Conservation (phyloP, 129 eudicot species). For the sunflower (Helianthus annuus) region DNA sequence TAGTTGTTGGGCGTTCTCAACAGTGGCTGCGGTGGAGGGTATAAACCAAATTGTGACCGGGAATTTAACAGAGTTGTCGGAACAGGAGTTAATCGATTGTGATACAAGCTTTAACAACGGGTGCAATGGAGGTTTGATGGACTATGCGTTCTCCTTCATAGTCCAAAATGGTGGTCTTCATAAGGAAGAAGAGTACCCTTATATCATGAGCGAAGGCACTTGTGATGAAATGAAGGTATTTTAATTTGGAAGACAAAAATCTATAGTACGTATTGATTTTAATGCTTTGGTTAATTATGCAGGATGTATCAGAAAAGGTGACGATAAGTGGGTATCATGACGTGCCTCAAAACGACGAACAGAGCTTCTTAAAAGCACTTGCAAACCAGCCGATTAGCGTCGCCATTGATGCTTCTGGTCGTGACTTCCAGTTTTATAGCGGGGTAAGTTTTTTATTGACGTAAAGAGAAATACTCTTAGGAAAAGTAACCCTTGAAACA, state of each 20-base stretch:
- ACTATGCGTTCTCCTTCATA: constrained; percentile 75
- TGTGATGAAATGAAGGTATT: constrained; percentile 72
- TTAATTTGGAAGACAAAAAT: not conserved
- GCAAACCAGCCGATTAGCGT: constrained; percentile 89
- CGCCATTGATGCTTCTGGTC: constrained; percentile 89
- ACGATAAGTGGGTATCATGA: constrained; percentile 83
- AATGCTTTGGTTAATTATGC: constrained; percentile 2
- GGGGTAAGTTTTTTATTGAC: constrained; percentile 54
- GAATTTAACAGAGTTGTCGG: constrained; percentile 72
- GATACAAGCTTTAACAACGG: constrained; percentile 67
- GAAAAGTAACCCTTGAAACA: no score
- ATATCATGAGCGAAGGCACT: constrained; percentile 92
- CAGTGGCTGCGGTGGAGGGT: constrained; percentile 97
- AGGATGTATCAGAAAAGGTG: constrained; percentile 66
- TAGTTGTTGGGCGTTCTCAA: constrained; percentile 98
- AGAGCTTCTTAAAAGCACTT: constrained; percentile 80
- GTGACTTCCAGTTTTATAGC: constrained; percentile 90
- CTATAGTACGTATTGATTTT: not conserved
- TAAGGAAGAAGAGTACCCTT: constrained; percentile 91
- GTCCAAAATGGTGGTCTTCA: constrained; percentile 68
- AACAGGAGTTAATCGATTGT: constrained; percentile 82
- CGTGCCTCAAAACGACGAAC: constrained; percentile 72
- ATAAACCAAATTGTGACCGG: constrained; percentile 94
- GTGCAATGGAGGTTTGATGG: constrained; percentile 97
- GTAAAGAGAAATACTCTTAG: no score